These are phyloP conservation scores for Metschnikowia vanudenii DNA, from an alignment of 805 yeast species.

Conservation along the genomic window DNA sequence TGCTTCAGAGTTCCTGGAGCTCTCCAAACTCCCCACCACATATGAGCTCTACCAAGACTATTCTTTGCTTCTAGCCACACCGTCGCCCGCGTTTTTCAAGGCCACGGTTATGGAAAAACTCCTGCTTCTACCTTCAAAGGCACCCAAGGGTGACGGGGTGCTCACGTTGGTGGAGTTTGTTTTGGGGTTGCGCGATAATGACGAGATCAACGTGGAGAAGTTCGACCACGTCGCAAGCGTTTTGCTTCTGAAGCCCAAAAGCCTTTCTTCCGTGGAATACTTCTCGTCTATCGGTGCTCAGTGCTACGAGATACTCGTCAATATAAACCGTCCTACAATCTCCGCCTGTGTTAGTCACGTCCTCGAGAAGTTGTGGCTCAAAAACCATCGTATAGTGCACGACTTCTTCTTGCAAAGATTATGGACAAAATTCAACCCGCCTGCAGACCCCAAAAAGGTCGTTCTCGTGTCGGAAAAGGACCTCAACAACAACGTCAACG, in stretches of 20 bases:
- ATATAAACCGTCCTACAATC: slow-evolving; percentile 60
- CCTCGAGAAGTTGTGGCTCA: slow-evolving; percentile 49
- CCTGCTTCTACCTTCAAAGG: slow-evolving; percentile 51
- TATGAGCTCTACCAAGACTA: slow-evolving; percentile 63
- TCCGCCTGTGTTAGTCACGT: slow-evolving; percentile 56
- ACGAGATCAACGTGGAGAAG: slow-evolving; percentile 63
- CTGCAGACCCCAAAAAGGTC: slow-evolving; percentile 10
- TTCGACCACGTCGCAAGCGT: slow-evolving; percentile 66
- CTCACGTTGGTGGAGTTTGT: slow-evolving; percentile 71
- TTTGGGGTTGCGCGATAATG: slow-evolving; percentile 72
- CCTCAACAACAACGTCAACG: slow-evolving; percentile 63
- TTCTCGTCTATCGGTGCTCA: slow-evolving; percentile 62
- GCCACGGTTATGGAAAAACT: slow-evolving; percentile 48
- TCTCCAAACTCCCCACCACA: slow-evolving; percentile 55
- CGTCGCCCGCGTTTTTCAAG: slow-evolving; percentile 47
- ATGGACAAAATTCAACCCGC: slow-evolving; percentile 47
- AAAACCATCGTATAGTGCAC: slow-evolving; percentile 47
- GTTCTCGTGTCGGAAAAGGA: slow-evolving; percentile 45
- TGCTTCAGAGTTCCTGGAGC: slow-evolving; percentile 18
- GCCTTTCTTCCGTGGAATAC: slow-evolving; percentile 48
- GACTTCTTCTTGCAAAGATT: slow-evolving; percentile 60
- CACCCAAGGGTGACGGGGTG: slow-evolving; percentile 63
- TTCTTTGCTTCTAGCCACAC: slow-evolving; percentile 53
- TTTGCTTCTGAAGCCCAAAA: slow-evolving; percentile 60
- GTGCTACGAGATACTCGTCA: slow-evolving; percentile 54